Evolutionary conservation across 495 filamentous ascomycete genomes (phyloP), one percentile per base, ranked within the genome.

Genomic region (Parathielavia appendiculata): DNA sequence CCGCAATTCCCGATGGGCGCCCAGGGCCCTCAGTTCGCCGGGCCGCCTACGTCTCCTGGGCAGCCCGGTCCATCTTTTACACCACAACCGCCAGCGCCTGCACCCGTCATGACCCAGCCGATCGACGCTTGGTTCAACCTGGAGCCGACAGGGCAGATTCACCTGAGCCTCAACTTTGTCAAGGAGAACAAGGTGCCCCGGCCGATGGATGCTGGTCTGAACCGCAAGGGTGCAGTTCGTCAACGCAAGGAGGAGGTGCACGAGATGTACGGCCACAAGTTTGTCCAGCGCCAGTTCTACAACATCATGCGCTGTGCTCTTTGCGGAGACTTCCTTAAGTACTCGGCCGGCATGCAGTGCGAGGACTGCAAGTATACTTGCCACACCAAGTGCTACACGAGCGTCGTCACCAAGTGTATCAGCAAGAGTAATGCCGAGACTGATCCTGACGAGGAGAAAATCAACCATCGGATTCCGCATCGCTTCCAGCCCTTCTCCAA

Each of bases 281-380:
- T 99, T 64, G 84, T 97, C 48, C 85, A 88, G 63, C 91, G 95
- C 73, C 92, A 96, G 71, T 99, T 97, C 76, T 99, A 97, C 85
- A 97, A 97, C 77, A 96, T 99, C 71, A 99, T 99, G 93, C 93
- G 95, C 63, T 99, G 93, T 76, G 95, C 93, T 35, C 84, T 97
- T 20, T 99, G 93, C 73, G 95, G 92, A 55, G 95, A 97, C 57
- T 96, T 97, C 66, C 85, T 99, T 74, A 97, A 97, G 69, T 97
- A 97, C 74, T 92, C 92, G 34, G 88, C 93, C 16, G 95, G 93
- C 46, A 97, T 97, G 92, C 93, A 99, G 76, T 99, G 93, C 71
- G 87, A 92, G 58, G 93, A 99, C 74, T 99, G 93, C 90, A 97
- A 97, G 73, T 97, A 96, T 68, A 97, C 93, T 20, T 97, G 95